These are phyloP conservation scores for Tetradesmus lagerheimii DNA, from an alignment of 139 green algal genomes.

Conservation along the genomic window DNA sequence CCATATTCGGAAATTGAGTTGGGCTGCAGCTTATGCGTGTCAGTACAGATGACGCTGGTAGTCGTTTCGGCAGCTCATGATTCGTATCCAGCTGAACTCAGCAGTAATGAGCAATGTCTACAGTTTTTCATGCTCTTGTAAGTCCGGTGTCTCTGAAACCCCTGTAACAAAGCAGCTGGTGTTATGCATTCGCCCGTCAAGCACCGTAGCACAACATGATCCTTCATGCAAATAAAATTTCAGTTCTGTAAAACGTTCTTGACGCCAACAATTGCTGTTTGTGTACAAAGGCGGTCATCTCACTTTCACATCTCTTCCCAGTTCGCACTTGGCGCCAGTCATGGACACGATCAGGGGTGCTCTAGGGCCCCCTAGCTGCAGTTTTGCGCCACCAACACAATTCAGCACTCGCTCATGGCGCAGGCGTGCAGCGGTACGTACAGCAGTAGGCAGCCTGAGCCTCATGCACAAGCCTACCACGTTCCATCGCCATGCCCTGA, in stretches of 20 bases:
- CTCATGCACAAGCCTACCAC: neutral
- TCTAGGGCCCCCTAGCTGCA: conserved; percentile 29
- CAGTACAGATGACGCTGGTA: neutral
- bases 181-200: neutral
- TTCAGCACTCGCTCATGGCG: neutral
- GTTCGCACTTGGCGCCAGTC: neutral
- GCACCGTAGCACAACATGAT: neutral
- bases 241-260: too few relatives aligned
- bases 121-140: too few relatives aligned
- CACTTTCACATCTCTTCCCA: neutral
- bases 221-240: too few relatives aligned
- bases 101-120: too few relatives aligned
- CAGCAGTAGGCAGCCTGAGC: neutral
- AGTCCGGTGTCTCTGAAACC: neutral
- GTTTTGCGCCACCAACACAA: neutral
- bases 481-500: neutral
- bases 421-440: conserved; percentile 21
- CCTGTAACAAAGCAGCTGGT: neutral
- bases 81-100: neutral
- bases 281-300: neutral
- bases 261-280: neutral
- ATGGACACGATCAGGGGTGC: conserved; percentile 20
- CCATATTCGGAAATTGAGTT: neutral
- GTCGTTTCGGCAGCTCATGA: neutral
- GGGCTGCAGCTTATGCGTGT: neutral